Evolutionary conservation across 2,329 filamentous ascomycete species (phyloP).

Genomic region (Fusarium hostae): DNA sequence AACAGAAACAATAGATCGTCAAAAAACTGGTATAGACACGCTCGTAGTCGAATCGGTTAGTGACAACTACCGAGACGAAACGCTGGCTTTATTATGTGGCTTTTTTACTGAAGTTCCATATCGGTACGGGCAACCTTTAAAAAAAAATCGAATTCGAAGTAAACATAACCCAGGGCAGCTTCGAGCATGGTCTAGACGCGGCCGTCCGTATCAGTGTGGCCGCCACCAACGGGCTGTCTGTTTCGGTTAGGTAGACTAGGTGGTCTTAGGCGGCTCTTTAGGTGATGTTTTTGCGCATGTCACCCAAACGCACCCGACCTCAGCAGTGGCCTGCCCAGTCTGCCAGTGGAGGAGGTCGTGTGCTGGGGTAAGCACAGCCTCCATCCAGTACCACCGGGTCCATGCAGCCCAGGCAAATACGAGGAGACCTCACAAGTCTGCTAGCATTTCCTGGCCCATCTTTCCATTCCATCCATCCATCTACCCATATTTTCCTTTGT

Average conservation of each 20-base stretch:
- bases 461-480: constrained; percentile 20
- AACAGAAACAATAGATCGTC: constrained; percentile 27
- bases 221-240: constrained; percentile 1
- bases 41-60: constrained; percentile 13
- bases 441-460: constrained; percentile 21
- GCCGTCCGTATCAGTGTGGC: background rate
- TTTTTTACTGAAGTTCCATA: background rate
- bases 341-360: background rate
- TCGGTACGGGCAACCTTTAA: constrained; percentile 7
- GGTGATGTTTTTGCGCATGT: background rate
- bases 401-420: constrained; percentile 20
- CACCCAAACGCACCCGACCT: background rate
- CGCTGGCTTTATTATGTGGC: constrained; percentile 1
- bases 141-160: background rate
- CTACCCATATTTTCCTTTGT: constrained; percentile 15
- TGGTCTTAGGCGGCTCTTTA: constrained; percentile 11
- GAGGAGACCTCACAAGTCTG: constrained; percentile 19
- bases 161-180: constrained; percentile 10
- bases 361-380: constrained; percentile 11
- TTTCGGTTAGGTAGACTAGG: constrained; percentile 13
- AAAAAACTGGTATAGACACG: background rate
- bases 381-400: constrained; percentile 7
- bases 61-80: constrained; percentile 15
- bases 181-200: constrained; percentile 9
- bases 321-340: background rate